Conservation (phyloP, 331 rosid species). For the Arachis monticola region DNA sequence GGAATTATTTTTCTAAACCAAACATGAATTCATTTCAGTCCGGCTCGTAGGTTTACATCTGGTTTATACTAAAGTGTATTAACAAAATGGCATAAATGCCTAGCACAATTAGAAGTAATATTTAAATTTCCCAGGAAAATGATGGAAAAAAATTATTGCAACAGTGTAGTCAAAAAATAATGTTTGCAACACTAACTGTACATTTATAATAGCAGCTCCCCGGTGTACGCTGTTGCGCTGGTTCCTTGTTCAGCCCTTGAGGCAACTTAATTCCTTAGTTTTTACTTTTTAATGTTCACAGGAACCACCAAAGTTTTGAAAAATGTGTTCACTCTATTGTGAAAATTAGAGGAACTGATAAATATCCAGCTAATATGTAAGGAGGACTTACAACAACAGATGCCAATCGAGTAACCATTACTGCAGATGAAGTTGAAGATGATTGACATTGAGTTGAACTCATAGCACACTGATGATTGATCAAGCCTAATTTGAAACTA, state of each 20-base stretch:
- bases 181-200: neutral
- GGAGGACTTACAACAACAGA: neutral
- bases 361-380: neutral
- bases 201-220: neutral
- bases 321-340: conserved; percentile 19
- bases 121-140: too few species aligned
- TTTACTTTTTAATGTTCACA: neutral
- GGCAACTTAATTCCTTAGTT: neutral
- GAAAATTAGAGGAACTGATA: conserved; percentile 2
- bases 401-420: conserved; percentile 12
- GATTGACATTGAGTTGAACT: neutral
- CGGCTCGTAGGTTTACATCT: too few species aligned
- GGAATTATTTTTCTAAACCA: too few species aligned
- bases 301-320: conserved; percentile 26
- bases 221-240: neutral
- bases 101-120: too few species aligned
- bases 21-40: too few species aligned
- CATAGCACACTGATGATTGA: neutral
- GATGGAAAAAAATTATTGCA: neutral
- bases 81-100: too few species aligned
- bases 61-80: too few species aligned
- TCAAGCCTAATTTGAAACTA: conserved; percentile 49
- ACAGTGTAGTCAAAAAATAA: neutral
- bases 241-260: neutral
- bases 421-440: neutral